Evolutionary conservation across 1,139 yeast genomes (phyloP).

Genomic region (Hansenula lynferdii): DNA sequence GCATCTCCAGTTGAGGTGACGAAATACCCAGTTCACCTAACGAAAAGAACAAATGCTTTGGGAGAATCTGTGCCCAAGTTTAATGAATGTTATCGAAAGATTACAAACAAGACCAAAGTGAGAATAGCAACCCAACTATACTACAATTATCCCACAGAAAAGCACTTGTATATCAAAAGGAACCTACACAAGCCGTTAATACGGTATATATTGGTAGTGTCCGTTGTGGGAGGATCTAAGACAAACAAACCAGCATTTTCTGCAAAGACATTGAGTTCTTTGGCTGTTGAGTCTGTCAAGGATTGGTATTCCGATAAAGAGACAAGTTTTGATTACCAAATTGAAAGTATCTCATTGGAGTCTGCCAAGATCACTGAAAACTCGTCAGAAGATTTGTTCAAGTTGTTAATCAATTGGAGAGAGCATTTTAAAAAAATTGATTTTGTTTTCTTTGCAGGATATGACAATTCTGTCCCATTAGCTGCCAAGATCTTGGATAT

Average conservation of each 20-base stretch:
- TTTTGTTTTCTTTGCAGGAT: slow-evolving; percentile 13
- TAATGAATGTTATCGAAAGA: slow-evolving; percentile 28
- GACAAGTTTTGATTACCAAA: slow-evolving; percentile 3
- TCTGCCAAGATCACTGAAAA: slow-evolving; percentile 9
- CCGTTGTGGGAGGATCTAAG: slow-evolving; percentile 10
- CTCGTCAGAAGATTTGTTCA: slow-evolving; percentile 15
- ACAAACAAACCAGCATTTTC: slow-evolving; percentile 1
- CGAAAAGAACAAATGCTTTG: slow-evolving; percentile 10
- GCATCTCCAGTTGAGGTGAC: slow-evolving; percentile 34
- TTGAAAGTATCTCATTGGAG: slow-evolving; percentile 16
- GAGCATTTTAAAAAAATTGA: slow-evolving; percentile 14
- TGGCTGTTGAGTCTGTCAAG: slow-evolving; percentile 8
- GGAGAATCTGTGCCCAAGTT: slow-evolving; percentile 25
- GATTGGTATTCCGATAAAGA: slow-evolving; percentile 8
- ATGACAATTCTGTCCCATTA: slow-evolving; percentile 11
- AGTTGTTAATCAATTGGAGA: slow-evolving; percentile 20
- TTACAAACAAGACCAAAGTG: slow-evolving; percentile 17
- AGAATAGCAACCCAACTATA: slow-evolving; percentile 18
- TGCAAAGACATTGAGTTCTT: slow-evolving; percentile 10
- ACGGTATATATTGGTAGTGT: slow-evolving; percentile 26
- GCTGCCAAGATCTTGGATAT: slow-evolving; percentile 12
- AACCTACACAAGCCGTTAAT: slow-evolving; percentile 7
- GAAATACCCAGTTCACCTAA: slow-evolving; percentile 30
- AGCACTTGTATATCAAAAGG: slow-evolving; percentile 17
- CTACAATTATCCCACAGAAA: slow-evolving; percentile 17